phyloP scores from a whole-genome alignment of 148 eudicot genomes.

The Persicaria tinctoria region DNA sequence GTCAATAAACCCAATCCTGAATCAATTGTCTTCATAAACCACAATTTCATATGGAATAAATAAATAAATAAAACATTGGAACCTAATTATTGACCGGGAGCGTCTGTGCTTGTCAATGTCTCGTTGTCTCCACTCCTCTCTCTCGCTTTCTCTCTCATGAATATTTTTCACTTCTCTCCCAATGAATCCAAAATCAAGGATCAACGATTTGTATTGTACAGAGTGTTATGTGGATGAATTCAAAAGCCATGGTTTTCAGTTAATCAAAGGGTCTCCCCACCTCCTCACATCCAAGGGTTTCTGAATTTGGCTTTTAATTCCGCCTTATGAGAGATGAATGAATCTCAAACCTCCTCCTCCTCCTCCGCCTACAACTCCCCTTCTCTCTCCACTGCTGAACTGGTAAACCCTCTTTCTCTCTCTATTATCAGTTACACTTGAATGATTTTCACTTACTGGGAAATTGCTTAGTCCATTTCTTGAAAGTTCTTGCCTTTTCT shows the following conservation, averaged over 20 bases:
- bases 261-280: not conserved
- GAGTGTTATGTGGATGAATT: not conserved
- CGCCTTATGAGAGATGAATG: constrained; percentile 18
- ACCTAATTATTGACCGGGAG: constrained; percentile 17
- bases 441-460: not conserved
- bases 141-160: constrained; percentile 2
- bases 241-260: not conserved
- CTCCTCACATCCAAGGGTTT: not conserved
- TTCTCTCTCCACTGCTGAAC: constrained; percentile 31
- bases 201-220: not conserved
- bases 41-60: not conserved
- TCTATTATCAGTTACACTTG: not conserved
- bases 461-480: not conserved
- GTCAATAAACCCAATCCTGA: not conserved
- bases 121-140: constrained; percentile 4
- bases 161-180: not conserved
- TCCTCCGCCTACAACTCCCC: constrained; percentile 35
- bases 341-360: constrained; percentile 29
- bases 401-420: constrained; percentile 22
- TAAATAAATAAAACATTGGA: not conserved
- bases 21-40: not conserved
- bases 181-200: not conserved
- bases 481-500: not conserved
- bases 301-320: not conserved
- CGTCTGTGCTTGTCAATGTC: constrained; percentile 8